Conservation (phyloP, 257 asterid genomes). For the Cinchona pubescens region DNA sequence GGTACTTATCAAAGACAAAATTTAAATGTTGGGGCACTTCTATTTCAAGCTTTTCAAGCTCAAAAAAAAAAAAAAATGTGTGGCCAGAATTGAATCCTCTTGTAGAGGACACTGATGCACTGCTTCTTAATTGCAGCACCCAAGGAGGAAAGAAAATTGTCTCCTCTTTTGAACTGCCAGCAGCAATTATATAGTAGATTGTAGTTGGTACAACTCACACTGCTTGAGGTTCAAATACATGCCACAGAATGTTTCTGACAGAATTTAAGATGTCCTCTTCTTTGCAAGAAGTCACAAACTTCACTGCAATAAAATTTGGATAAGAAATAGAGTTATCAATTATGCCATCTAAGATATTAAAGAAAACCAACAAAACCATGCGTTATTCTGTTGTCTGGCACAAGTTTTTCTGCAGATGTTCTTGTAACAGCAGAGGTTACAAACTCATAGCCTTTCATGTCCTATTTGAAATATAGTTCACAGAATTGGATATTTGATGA, state of each 20-base stretch:
- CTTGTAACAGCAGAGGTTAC: neutral
- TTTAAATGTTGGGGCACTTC: neutral
- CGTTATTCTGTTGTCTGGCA: neutral
- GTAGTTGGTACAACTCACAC: neutral
- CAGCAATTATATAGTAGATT: neutral
- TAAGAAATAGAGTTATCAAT: neutral
- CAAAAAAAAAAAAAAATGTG: too few species aligned
- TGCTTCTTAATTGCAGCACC: neutral
- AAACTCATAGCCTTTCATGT: neutral
- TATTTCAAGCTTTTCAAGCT: too few species aligned
- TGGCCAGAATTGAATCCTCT: neutral
- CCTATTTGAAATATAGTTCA: too few species aligned
- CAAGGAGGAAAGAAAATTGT: neutral
- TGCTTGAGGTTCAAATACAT: conserved; percentile 23
- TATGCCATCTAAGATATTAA: neutral
- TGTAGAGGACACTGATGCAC: neutral
- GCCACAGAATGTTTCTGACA: conserved; percentile 22
- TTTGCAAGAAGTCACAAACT: conserved; percentile 26
- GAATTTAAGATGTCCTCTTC: conserved; percentile 25
- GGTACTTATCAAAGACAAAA: neutral
- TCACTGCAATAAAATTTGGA: conserved; percentile 20
- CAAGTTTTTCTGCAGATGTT: neutral
- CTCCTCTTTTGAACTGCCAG: neutral
- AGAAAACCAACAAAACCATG: neutral
- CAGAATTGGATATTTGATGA: too few species aligned